Base-by-base conservation (phyloP, 768 basidiomycete genomes). In the Russula foetens region DNA sequence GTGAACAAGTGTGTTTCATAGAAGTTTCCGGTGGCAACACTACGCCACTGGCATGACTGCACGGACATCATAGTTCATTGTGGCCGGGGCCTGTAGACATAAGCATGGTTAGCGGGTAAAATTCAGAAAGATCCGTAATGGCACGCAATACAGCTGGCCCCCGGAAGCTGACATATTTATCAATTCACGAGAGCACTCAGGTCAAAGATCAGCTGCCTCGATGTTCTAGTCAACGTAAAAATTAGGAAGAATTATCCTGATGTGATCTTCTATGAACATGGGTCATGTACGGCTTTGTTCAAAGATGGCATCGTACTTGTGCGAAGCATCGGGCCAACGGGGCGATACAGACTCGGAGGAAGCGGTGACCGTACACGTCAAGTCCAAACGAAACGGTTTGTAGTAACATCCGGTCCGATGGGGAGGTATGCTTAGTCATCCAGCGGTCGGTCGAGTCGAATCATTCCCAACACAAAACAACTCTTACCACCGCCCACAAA, bases 161-260 rank as follows among this genome's bases (percentile, higher is more conserved):
- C 54, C 60, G 60, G 47, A 46, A 21, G 60, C 33, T 56, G 54
- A 56, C 49, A 57, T 46, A 56, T 39, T 26, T 44, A 29, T 28
- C 41, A 49, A 38, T 55, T 8, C 17, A 28, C 14, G 15, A 54
- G 51, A 19, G 15, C 7, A 23, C 11, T 43, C 9, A 47, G 7
- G n/a, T 7, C 11, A 17, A 29, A 17, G 35, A 24, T 38, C n/a
- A 41, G 38, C 15, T 23, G 23, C 26, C 51, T 21, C n/a, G 33
- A 7, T 17, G n/a, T 31, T 3, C 35, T 21, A 31, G 15, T 35
- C 35, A 12, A 11, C 35, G 14, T 35, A 35, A 12, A 35, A 35
- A 7, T 35, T 12, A 35, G 11, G 35, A 35, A 35, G 35, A 35
- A 12, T 12, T 12, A 35, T 35, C 14, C 11, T 35, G 35, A 35